Conservation (phyloP, 2,329 filamentous ascomycete genomes). For the Monosporascus sp. region DNA sequence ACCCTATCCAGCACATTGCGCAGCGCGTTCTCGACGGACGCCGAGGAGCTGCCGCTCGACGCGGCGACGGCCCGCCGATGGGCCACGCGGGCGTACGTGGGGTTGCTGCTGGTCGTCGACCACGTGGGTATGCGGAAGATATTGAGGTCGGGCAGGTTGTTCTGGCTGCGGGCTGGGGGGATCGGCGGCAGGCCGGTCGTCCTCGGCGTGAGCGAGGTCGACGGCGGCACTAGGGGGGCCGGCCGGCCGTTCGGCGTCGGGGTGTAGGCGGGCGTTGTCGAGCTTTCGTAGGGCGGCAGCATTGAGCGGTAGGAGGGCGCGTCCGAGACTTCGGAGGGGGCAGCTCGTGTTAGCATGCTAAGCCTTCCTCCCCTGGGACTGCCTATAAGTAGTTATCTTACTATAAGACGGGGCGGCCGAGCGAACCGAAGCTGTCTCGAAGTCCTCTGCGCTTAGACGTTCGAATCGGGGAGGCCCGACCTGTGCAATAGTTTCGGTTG, state of each 20-base stretch:
- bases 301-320: conserved; percentile 60
- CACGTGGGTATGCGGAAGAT: conserved; percentile 56
- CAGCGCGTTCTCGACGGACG: conserved; percentile 18
- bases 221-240: conserved; percentile 31
- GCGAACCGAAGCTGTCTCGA: conserved; percentile 62
- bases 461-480: conserved; percentile 17
- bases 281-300: conserved; percentile 39
- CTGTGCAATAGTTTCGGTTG: conserved; percentile 21
- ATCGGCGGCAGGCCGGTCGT: conserved; percentile 48
- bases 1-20: conserved; percentile 19
- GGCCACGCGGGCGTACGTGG: conserved; percentile 60
- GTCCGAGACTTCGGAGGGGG: conserved; percentile 47
- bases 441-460: conserved; percentile 45
- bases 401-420: conserved; percentile 66
- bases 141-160: conserved; percentile 38
- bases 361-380: neutral
- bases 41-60: conserved; percentile 13
- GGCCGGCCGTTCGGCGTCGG: conserved; percentile 28
- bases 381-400: conserved; percentile 30
- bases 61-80: conserved; percentile 45
- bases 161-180: conserved; percentile 33
- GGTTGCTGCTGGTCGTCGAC: conserved; percentile 50
- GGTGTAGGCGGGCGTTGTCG: conserved; percentile 43
- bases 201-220: conserved; percentile 20
- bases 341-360: conserved; percentile 12